These are phyloP conservation scores for Miscanthus lutarioriparius DNA, from an alignment of 176 grass and related monocot genomes.

Conservation along the genomic window DNA sequence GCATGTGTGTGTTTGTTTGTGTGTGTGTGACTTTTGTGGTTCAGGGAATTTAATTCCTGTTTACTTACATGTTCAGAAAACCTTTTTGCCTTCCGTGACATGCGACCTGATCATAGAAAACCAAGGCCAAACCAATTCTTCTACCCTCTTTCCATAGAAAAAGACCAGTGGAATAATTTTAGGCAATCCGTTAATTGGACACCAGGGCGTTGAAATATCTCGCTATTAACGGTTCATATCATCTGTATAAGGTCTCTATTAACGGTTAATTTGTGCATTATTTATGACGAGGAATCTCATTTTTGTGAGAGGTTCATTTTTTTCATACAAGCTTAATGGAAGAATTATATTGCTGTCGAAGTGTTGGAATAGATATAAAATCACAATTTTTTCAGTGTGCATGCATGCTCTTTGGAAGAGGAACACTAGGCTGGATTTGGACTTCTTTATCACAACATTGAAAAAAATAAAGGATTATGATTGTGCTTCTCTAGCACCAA, in stretches of 20 bases:
- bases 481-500: no score
- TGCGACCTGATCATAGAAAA: conserved; percentile 30
- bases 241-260: not conserved
- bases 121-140: not conserved
- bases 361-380: not conserved
- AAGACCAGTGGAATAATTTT: not conserved
- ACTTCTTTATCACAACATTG: no score
- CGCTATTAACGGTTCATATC: not conserved
- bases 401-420: no score
- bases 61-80: not conserved
- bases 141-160: not conserved
- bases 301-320: no score
- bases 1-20: not conserved
- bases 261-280: no score
- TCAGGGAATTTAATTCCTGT: not conserved
- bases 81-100: conserved; percentile 2
- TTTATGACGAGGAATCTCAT: no score
- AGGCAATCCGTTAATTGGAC: not conserved
- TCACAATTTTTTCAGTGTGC: no score
- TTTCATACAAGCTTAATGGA: no score
- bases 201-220: not conserved
- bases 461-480: no score
- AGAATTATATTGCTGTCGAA: no score
- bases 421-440: no score
- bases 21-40: not conserved